These are phyloP conservation scores for Bryoerythrophyllum caledonicum DNA, from an alignment of 225 moss, liverwort and hornwort species.

Conservation along the genomic window DNA sequence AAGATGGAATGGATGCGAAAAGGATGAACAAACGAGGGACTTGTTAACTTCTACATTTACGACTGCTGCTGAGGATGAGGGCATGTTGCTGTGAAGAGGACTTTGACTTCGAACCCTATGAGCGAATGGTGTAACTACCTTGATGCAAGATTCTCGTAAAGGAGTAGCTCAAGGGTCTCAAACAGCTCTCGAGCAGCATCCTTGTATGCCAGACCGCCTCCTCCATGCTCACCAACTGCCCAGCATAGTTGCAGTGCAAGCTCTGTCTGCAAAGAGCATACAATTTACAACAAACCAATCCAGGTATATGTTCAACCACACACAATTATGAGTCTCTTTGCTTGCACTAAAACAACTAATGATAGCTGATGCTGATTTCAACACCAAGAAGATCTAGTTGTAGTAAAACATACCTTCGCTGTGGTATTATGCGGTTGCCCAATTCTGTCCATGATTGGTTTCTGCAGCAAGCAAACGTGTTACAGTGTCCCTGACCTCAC, in stretches of 20 bases:
- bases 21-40: not conserved
- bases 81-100: not conserved
- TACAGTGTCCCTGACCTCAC: not conserved
- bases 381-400: not conserved
- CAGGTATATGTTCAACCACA: not conserved
- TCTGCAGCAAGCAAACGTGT: conserved; percentile 50
- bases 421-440: conserved; percentile 78
- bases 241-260: conserved; percentile 92
- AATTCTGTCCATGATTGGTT: conserved; percentile 96
- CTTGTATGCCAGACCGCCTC: conserved; percentile 77
- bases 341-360: not conserved
- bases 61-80: no score
- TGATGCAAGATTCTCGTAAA: conserved; percentile 98
- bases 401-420: conserved; percentile 59
- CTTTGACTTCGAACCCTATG: not conserved
- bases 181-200: conserved; percentile 91
- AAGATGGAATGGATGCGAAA: no score
- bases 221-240: conserved; percentile 98
- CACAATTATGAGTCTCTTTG: not conserved
- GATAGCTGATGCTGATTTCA: not conserved
- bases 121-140: conserved; percentile 42
- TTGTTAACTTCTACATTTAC: not conserved
- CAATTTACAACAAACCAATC: no score
- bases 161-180: conserved; percentile 89
- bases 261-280: conserved; percentile 74